Conservation (phyloP, 148 eudicot species). For the Chenopodium album region DNA sequence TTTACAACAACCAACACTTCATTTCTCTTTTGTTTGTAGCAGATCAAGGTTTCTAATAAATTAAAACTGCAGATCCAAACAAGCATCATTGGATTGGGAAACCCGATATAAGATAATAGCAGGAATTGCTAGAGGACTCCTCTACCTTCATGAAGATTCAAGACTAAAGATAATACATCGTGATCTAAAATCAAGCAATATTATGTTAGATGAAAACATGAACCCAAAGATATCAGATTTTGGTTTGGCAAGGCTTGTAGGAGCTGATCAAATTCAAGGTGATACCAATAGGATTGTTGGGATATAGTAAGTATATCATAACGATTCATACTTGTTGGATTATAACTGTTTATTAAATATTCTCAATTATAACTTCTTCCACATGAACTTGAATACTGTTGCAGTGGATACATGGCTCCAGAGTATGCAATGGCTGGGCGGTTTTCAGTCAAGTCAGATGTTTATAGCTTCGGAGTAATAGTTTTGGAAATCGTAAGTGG, state of each 20-base stretch:
- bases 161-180: slow-evolving; percentile 29
- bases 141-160: slow-evolving; percentile 38
- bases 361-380: not conserved
- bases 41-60: no score
- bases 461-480: slow-evolving; percentile 28
- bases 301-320: slow-evolving; percentile 16
- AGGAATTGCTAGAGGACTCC: slow-evolving; percentile 32
- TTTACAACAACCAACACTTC: not conserved
- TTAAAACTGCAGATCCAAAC: slow-evolving; percentile 15
- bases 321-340: not conserved
- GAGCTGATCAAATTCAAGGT: slow-evolving; percentile 17
- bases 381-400: no score
- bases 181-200: slow-evolving; percentile 35
- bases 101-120: slow-evolving; percentile 25
- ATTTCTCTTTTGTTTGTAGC: no score
- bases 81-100: slow-evolving; percentile 21
- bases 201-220: slow-evolving; percentile 28
- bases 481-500: slow-evolving; percentile 30
- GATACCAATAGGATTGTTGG: slow-evolving; percentile 25
- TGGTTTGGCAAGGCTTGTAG: slow-evolving; percentile 33
- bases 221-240: slow-evolving; percentile 38
- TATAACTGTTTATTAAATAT: not conserved
- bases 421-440: slow-evolving; percentile 23
- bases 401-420: slow-evolving; percentile 26
- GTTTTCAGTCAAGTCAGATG: slow-evolving; percentile 28